Base-by-base conservation (phyloP, 805 yeast species). In the Metschnikowia kunwiensis region DNA sequence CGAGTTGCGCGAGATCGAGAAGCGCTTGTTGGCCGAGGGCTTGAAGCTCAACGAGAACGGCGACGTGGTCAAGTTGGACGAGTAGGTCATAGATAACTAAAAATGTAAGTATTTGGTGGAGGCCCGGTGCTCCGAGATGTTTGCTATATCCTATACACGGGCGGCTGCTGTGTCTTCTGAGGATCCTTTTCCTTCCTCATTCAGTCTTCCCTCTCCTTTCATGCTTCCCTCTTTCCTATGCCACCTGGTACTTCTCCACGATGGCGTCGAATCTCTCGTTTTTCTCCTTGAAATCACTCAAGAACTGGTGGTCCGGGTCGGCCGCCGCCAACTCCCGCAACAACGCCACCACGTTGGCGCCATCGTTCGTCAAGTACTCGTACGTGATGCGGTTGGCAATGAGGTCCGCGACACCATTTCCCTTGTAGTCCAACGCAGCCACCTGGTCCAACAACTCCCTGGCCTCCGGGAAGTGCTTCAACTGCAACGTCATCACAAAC, bases 391-490 rank as follows among this genome's bases (percentile, higher is more conserved):
- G 72, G 55, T 82, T 79, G 30, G 87, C 84, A 26, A 82, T 48
- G 25, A 77, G 65, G 54, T 78, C 78, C 11, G 61, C 68, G 20
- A 56, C 49, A 5, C 33, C 38, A 10, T 27, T 27, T 10, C 50
- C 47, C 29, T 47, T 45, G 12, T 63, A 64, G 21, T 66, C 60
- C 61, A 76, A 61, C 33, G 71, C 63, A 20, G 62, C 63, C 9
- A 83, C 63, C 46, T 63, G 70, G 25, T 48, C 43, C 42, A 60
- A 47, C 24, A 80, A 67, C 44, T 85, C 86, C 41, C 75, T 74
- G 7, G 96, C 89, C 62, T 91, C 97, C 2, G 89, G 91, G 38
- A 77, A 67, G 53, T 89, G 84, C 33, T 80, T 77, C 57, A 87
- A 74, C 63, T 86, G 87, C 50, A 89, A 63, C 44, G 89, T 87